Conservation (phyloP, 2,329 filamentous ascomycete genomes). For the Monilinia vaccinii-corymbosi region DNA sequence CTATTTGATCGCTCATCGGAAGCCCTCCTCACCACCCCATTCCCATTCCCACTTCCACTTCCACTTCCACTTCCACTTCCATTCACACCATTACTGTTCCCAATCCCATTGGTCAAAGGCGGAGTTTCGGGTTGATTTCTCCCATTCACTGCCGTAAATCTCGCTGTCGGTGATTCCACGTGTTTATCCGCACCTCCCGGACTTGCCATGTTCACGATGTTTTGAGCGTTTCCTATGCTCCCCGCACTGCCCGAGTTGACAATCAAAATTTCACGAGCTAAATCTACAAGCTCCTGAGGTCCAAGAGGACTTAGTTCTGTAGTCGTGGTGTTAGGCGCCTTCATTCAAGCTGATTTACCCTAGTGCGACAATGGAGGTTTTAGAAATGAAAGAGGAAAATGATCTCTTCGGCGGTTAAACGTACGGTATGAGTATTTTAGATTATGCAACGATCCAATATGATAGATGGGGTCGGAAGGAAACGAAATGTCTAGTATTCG, state of each 20-base stretch:
- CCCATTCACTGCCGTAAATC: conserved; percentile 31
- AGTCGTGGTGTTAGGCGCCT: conserved; percentile 14
- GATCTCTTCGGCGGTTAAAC: conserved; percentile 6
- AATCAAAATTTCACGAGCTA: conserved; percentile 20
- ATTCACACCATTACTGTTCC: conserved; percentile 12
- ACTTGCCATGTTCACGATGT: conserved; percentile 12
- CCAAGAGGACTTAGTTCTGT: conserved; percentile 14
- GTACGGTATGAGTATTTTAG: conserved; percentile 5
- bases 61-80: conserved; percentile 12
- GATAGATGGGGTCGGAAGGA: background rate
- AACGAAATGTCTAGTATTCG: background rate
- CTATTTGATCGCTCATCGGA: conserved; percentile 28
- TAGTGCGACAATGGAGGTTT: conserved; percentile 1
- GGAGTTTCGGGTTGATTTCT: conserved; percentile 16
- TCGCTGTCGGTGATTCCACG: conserved; percentile 26
- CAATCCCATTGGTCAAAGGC: background rate
- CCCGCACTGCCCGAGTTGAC: conserved; percentile 3
- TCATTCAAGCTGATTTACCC: conserved; percentile 8
- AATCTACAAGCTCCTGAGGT: conserved; percentile 20
- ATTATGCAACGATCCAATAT: background rate
- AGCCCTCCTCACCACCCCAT: conserved; percentile 20
- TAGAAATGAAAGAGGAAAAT: background rate
- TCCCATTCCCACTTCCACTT: conserved; percentile 13
- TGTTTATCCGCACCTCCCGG: conserved; percentile 16
- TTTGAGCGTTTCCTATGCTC: background rate